Base-by-base conservation (phyloP, 139 green algal genomes). In the Chlorella vulgaris region DNA sequence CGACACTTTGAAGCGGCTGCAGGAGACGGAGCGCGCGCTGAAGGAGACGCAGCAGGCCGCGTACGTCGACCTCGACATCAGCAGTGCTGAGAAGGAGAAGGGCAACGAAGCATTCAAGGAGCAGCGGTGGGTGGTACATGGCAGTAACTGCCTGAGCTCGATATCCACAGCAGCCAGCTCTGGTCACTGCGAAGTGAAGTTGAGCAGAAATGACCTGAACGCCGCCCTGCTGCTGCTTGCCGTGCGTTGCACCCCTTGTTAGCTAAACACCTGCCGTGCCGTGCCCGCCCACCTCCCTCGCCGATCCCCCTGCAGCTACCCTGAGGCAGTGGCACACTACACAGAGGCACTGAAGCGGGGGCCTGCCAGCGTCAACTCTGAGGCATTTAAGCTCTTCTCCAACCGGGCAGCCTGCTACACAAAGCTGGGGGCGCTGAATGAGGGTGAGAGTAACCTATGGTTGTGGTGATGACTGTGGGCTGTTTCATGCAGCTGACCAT, bases 401-500 rank as follows among this genome's bases (percentile, higher is more conserved):
- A 99, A 99, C 91, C 88, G 92, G 91, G 93, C 97, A 2, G 97
- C 97, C n/a, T 98, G 93, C 88, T 99, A 98, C 93, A 99, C 96
- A 70, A 99, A 99, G 92, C 92, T 99, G 31, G 91, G 91, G 3
- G 97, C 97, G 13, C 94, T 96, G 85, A 92, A 91, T 24, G 97
- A 99, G 79, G 97, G 91, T 61, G 69, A 31, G 69, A 31, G 21
- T 31, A n/a, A 33, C n/a, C n/a, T n/a, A n/a, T n/a, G n/a, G n/a
- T n/a, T n/a, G n/a, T n/a, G n/a, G n/a, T n/a, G n/a, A n/a, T n/a
- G n/a, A n/a, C n/a, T n/a, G n/a, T n/a, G n/a, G n/a, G n/a, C n/a
- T n/a, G n/a, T n/a, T n/a, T n/a, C n/a, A n/a, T n/a, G n/a, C n/a
- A n/a, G n/a, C n/a, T n/a, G n/a, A n/a, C n/a, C n/a, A n/a, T n/a